These are phyloP conservation scores for Pestalotiopsis sp. DNA, from an alignment of 2,329 filamentous ascomycete species.

Conservation along the genomic window DNA sequence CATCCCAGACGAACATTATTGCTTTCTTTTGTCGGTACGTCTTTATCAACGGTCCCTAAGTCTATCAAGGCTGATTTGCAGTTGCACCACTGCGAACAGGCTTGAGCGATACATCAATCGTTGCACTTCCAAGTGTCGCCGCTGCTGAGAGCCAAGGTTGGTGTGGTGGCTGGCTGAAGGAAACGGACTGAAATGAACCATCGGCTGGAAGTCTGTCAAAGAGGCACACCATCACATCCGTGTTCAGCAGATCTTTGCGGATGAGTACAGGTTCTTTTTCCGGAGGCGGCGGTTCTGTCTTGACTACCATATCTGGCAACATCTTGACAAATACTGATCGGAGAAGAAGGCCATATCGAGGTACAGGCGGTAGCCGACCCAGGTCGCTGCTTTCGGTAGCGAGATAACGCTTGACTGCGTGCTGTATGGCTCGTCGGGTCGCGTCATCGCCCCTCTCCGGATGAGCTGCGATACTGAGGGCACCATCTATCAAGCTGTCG, in stretches of 20 bases:
- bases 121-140: neutral
- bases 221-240: neutral
- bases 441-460: conserved; percentile 31
- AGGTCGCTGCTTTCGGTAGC: neutral
- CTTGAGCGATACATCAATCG: neutral
- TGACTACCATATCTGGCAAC: neutral
- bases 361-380: neutral
- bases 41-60: no score
- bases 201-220: neutral
- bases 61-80: no score
- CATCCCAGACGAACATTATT: no score
- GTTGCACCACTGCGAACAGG: no score
- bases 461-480: conserved; percentile 39
- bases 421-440: conserved; percentile 34
- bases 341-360: neutral
- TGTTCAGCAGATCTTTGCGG: neutral
- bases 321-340: neutral
- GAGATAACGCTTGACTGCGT: conserved; percentile 35
- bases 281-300: neutral
- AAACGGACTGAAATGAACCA: neutral
- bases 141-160: neutral
- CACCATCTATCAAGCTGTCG: conserved; percentile 45
- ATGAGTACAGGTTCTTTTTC: neutral
- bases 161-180: neutral
- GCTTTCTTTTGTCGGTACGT: no score